phyloP scores from a whole-genome alignment of 1,284 basidiomycete species.

The Agroathelia rolfsii region DNA sequence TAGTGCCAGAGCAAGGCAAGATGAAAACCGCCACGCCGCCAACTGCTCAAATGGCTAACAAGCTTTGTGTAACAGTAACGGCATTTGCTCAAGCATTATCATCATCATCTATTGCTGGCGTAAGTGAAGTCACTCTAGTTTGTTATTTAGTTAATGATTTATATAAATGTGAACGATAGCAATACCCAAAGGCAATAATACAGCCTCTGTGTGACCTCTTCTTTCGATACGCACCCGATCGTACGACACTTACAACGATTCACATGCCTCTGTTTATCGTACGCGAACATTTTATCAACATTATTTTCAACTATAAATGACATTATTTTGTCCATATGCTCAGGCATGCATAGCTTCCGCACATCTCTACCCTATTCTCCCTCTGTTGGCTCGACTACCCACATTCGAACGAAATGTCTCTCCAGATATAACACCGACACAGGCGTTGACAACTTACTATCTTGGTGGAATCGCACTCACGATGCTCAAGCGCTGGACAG shows the following conservation, averaged over 20 bases:
- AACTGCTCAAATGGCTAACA: slow-evolving; percentile 4
- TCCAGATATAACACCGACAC: slow-evolving; percentile 67
- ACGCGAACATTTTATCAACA: slow-evolving; percentile 15
- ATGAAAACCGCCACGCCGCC: slow-evolving; percentile 2
- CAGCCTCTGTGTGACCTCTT: slow-evolving; percentile 49
- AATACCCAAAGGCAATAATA: slow-evolving; percentile 40
- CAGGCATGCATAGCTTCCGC: slow-evolving; percentile 35
- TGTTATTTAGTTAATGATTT: not conserved
- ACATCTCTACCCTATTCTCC: slow-evolving; percentile 44
- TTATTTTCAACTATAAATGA: slow-evolving; percentile 6
- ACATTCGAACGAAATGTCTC: slow-evolving; percentile 39
- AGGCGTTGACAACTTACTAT: slow-evolving; percentile 71
- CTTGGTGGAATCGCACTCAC: slow-evolving; percentile 55
- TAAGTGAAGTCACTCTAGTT: slow-evolving; percentile 25
- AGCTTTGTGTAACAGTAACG: slow-evolving; percentile 27
- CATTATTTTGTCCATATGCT: slow-evolving; percentile 1
- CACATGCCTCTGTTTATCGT: slow-evolving; percentile 52
- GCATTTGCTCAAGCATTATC: slow-evolving; percentile 39
- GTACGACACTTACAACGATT: slow-evolving; percentile 54
- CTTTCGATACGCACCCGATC: slow-evolving; percentile 45
- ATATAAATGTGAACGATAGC: slow-evolving; percentile 9
- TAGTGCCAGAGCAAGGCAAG: slow-evolving; percentile 56
- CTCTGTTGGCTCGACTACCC: slow-evolving; percentile 51
- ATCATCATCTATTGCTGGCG: slow-evolving; percentile 22
- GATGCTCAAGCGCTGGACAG: slow-evolving; percentile 48